Evolutionary conservation across 352 stramenopile genomes (phyloP), one percentile per base, ranked within the genome.

Genomic region (Phytophthora cajani): DNA sequence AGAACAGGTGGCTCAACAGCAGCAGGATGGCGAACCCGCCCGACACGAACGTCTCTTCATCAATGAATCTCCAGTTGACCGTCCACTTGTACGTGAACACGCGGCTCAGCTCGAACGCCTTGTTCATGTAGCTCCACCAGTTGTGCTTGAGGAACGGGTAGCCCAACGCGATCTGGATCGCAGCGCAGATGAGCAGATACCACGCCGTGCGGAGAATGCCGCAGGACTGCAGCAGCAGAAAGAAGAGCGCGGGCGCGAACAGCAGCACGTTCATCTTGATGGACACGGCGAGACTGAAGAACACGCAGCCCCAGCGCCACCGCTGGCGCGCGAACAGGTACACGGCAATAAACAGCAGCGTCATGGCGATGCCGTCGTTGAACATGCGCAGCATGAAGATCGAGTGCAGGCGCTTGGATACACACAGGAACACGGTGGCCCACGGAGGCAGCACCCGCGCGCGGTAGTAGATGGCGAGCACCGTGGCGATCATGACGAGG

Each of bases 181-280:
- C 71, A 17, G 91, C 95, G 75, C 95, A 99, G 58, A 99, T 92
- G 38, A 83, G 79, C 42, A 99, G 72, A 68, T 97, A 95, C 71
- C 87, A 86, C 6, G 94, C 60, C 2, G 92, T 97, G 36, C 84
- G 84, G 14, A 91, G 51, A 42, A 97, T 67, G 11, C 93, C 93
- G 49, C 81, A 93, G 14, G 82, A 90, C 73, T 99, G 94, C 21
- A 99, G 80, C 50, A 99, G 78, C 49, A 99, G 77, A 60, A 99
- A 93, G 54, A 99, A 92, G 2, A 99, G 77, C 42, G 95, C 97
- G 0, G 98, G 98, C 46, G 97, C 96, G 71, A 99, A 99, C 12
- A 99, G 85, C 49, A 99, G 82, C 33, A 99, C 87, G 87, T 99
- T 99, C 98, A 99, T 99, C 84, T 99, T 99, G 72, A 99, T 93